Percentiles rank a stretch among this genome's conserved stretches.
Evolutionary conservation across 1,139 yeast genomes (phyloP).

Genomic region (Taphrina sp.): DNA sequence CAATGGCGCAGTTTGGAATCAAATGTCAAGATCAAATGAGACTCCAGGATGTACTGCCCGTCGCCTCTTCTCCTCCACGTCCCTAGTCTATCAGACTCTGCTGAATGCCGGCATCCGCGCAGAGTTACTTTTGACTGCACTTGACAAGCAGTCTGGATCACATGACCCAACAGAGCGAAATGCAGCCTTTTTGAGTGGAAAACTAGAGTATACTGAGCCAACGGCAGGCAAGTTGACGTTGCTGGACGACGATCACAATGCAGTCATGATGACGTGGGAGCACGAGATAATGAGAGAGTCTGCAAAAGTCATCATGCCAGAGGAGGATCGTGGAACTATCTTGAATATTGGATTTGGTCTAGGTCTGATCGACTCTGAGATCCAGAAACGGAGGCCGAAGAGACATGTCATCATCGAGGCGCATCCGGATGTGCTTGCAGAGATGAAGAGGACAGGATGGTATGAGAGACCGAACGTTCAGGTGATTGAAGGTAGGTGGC

Average conservation of each 20-base stretch:
- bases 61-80: constrained; percentile 41
- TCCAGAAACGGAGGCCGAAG: constrained; percentile 60
- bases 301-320: constrained; percentile 60
- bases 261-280: constrained; percentile 99
- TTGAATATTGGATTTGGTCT: constrained; percentile 92
- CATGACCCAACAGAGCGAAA: constrained; percentile 50
- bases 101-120: constrained; percentile 91
- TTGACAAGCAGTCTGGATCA: constrained; percentile 45
- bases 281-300: constrained; percentile 75
- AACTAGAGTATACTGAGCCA: constrained; percentile 65
- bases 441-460: constrained; percentile 79
- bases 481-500: constrained; percentile 87
- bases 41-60: constrained; percentile 46
- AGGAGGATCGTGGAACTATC: constrained; percentile 48
- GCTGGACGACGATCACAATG: constrained; percentile 60
- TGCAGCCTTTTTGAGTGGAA: constrained; percentile 61
- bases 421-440: constrained; percentile 80
- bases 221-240: constrained; percentile 65
- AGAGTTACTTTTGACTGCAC: constrained; percentile 71
- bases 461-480: constrained; percentile 68
- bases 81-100: constrained; percentile 51
- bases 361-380: constrained; percentile 87
- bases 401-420: constrained; percentile 89
- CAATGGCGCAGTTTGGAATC: constrained; percentile 35
- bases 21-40: constrained; percentile 50